Conservation (phyloP, 768 basidiomycete species). For the Ramaria sp. region DNA sequence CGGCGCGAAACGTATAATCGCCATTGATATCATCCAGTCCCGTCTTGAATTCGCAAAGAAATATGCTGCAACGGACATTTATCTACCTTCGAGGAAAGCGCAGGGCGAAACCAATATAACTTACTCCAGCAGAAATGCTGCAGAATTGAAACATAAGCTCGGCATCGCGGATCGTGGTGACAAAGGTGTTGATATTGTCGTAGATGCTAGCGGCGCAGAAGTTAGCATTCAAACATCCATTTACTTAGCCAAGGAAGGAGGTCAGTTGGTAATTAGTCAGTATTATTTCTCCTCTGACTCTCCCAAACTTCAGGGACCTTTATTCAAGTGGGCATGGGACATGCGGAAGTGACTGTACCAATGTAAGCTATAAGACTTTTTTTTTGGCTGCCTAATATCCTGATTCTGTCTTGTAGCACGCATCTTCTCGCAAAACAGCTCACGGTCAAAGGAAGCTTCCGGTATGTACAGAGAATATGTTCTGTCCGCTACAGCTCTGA, state of each 20-base stretch:
- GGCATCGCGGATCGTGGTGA: constrained; percentile 62
- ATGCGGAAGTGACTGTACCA: constrained; percentile 64
- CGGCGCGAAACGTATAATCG: constrained; percentile 77
- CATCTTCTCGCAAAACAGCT: constrained; percentile 69
- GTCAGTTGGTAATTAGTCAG: constrained; percentile 17
- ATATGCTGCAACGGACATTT: constrained; percentile 76
- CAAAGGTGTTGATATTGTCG: constrained; percentile 68
- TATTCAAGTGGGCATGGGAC: constrained; percentile 77
- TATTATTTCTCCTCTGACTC: neutral
- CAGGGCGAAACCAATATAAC: constrained; percentile 56
- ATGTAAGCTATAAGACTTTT: constrained; percentile 20
- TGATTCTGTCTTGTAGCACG: constrained; percentile 17
- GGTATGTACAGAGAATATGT: constrained; percentile 53
- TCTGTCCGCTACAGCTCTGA: neutral
- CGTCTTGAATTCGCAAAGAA: constrained; percentile 80
- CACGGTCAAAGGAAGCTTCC: constrained; percentile 82
- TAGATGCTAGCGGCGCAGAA: constrained; percentile 91
- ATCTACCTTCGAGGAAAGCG: constrained; percentile 47
- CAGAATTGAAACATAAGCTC: constrained; percentile 51
- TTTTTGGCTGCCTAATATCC: neutral
- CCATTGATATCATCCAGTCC: constrained; percentile 63
- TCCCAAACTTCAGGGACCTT: constrained; percentile 15
- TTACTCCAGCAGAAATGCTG: constrained; percentile 66
- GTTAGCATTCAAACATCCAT: constrained; percentile 83
- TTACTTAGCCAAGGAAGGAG: constrained; percentile 64